A percentile compares a stretch with the other conserved stretches of the same genome.
These are phyloP conservation scores for Durotheca rogersii DNA, from an alignment of 495 filamentous ascomycete species.

Conservation along the genomic window DNA sequence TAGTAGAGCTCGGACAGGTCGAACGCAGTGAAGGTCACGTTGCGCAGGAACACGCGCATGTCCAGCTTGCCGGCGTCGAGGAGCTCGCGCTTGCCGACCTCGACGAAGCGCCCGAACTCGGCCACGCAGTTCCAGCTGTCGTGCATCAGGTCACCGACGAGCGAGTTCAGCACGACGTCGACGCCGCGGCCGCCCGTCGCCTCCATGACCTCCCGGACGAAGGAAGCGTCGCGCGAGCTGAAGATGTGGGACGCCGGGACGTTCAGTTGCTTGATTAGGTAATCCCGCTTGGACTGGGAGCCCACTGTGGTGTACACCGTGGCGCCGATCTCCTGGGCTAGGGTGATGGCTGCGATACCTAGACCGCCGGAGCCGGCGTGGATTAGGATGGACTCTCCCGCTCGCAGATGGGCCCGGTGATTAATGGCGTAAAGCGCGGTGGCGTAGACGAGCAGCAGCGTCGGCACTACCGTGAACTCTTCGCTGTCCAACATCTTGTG, in stretches of 20 bases:
- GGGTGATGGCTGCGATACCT: conserved; percentile 52
- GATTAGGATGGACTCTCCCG: conserved; percentile 55
- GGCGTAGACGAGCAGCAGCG: conserved; percentile 46
- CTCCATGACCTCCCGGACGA: conserved; percentile 43
- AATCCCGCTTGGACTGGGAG: conserved; percentile 38
- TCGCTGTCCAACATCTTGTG: conserved; percentile 29
- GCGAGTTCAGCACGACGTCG: conserved; percentile 57
- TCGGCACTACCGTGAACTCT: conserved; percentile 20
- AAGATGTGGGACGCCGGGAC: conserved; percentile 52
- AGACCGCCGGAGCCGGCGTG: conserved; percentile 53
- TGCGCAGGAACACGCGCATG: conserved; percentile 35
- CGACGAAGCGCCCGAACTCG: conserved; percentile 52
- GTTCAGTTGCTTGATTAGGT: conserved; percentile 43
- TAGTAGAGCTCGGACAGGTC: conserved; percentile 24
- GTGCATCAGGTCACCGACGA: conserved; percentile 51
- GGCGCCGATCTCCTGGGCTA: conserved; percentile 48
- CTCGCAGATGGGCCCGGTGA: conserved; percentile 32
- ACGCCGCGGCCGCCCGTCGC: conserved; percentile 49
- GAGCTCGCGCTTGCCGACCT: conserved; percentile 48
- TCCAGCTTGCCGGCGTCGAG: conserved; percentile 25
- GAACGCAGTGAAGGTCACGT: conserved; percentile 30
- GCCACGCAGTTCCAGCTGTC: conserved; percentile 48
- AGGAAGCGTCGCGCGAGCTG: conserved; percentile 32
- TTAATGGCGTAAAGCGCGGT: conserved; percentile 52
- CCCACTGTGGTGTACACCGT: conserved; percentile 54